Base-by-base conservation (phyloP, 2,329 filamentous ascomycete species). In the Fusarium mexicanum region DNA sequence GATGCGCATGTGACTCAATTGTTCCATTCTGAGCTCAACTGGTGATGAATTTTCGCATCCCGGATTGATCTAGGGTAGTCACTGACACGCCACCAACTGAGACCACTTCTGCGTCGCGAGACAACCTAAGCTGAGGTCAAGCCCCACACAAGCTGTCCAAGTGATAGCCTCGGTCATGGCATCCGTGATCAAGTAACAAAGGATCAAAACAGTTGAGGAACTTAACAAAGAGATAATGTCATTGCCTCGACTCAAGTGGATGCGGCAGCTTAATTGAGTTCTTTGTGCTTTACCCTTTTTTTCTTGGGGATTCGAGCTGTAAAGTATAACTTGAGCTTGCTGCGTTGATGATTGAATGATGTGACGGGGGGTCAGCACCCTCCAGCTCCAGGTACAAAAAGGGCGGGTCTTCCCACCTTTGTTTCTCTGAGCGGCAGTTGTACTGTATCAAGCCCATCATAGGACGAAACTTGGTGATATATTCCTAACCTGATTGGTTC, bases 391-490 rank as follows among this genome's bases (percentile, higher is more conserved):
- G 78, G 76, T 80, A 80, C 78, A 80, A 79, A 80, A 80, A 77
- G 78, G 78, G 77, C 76, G 77, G 77, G 78, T 74, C 72, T 67
- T 78, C 78, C 78, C 78, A 74, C 77, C 69, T 73, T 67, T 71
- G 67, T 55, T 60, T 65, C 55, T 70, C 68, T 69, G 76, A 61
- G 66, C 66, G 73, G 73, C 61, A 76, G 67, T 76, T 78, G 53
- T 29, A 41, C 51, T 55, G 51, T 31, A 50, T 69, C 64, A 43
- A 75, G 66, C 68, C 51, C 65, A 77, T 76, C 61, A 77, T 75
- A 77, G 66, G 76, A 77, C 74, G 58, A 67, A 60, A 63, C 64
- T 59, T 61, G 53, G 37, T 44, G 53, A 59, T 50, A 16, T 61
- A 46, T 51, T 64, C n/a, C 50, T 48, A 50, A 50, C 51, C 55